phyloP scores from a whole-genome alignment of 176 grass and related monocot genomes.

The Lolium perenne region DNA sequence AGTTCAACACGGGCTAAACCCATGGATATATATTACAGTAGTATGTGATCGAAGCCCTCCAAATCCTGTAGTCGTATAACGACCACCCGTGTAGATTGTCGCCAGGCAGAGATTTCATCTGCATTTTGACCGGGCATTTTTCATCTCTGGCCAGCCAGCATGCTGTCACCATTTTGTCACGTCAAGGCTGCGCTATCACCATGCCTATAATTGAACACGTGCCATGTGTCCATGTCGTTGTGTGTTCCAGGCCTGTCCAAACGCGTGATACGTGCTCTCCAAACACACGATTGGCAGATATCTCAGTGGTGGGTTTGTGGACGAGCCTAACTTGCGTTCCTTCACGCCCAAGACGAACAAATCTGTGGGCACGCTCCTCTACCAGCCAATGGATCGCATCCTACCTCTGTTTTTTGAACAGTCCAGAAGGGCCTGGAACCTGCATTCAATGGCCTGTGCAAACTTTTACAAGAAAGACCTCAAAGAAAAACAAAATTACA shows the following conservation, averaged over 20 bases:
- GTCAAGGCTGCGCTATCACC: not conserved
- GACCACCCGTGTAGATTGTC: not conserved
- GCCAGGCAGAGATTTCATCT: not conserved
- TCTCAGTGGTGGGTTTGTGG: not conserved
- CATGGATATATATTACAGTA: not conserved
- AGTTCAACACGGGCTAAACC: not conserved
- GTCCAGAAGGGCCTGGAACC: too few species aligned
- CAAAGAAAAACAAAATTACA: too few species aligned
- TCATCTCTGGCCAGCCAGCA: not conserved
- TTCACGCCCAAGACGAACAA: not conserved
- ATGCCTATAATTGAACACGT: not conserved
- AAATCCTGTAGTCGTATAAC: not conserved
- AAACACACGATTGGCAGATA: not conserved
- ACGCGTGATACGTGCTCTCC: not conserved
- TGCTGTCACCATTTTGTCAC: not conserved
- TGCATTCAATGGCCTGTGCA: too few species aligned
- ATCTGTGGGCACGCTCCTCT: not conserved
- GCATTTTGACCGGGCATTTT: not conserved
- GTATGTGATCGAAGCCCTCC: not conserved
- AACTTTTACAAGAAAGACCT: too few species aligned
- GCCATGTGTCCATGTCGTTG: not conserved
- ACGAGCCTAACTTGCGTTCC: not conserved
- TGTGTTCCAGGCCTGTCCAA: not conserved
- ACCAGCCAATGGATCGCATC: too few species aligned
- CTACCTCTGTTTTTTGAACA: too few species aligned